A percentile compares a stretch with the other conserved stretches of the same genome.
phyloP scores from a whole-genome alignment of 768 basidiomycete genomes.

The Mycena rebaudengoi region DNA sequence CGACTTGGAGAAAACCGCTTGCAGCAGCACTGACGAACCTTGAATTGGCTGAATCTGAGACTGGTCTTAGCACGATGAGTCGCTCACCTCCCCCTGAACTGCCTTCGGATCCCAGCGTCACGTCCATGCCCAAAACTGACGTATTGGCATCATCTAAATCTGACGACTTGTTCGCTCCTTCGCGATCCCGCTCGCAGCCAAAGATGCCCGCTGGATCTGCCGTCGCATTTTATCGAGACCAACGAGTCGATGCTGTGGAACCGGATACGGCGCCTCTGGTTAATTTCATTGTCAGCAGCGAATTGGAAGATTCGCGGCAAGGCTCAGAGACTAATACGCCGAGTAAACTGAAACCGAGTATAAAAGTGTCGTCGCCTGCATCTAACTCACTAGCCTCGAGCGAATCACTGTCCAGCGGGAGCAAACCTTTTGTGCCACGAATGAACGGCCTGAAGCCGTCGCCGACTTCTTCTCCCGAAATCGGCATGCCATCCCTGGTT shows the following conservation, averaged over 20 bases:
- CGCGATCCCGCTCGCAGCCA: slow-evolving; percentile 63
- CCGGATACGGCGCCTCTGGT: slow-evolving; percentile 60
- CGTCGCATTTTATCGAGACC: slow-evolving; percentile 78
- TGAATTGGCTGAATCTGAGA: slow-evolving; percentile 18
- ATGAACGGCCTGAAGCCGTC: slow-evolving; percentile 17
- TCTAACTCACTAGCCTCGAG: slow-evolving; percentile 3
- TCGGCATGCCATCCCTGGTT: slow-evolving; percentile 35
- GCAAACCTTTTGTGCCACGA: slow-evolving; percentile 26
- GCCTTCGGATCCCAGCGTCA: slow-evolving; percentile 37
- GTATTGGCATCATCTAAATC: slow-evolving; percentile 38
- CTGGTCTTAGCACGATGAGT: slow-evolving; percentile 62
- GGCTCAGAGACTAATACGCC: slow-evolving; percentile 29
- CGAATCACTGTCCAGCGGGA: slow-evolving; percentile 27
- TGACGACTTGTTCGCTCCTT: slow-evolving; percentile 36
- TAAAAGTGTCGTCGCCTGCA: slow-evolving; percentile 31
- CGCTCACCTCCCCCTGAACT: slow-evolving; percentile 73
- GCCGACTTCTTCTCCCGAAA: slow-evolving; percentile 30
- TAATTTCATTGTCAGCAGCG: slow-evolving; percentile 83
- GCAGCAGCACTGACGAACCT: slow-evolving; percentile 30
- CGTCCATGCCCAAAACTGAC: slow-evolving; percentile 46
- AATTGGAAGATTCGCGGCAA: slow-evolving; percentile 62
- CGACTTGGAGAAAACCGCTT: slow-evolving; percentile 55
- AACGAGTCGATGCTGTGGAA: slow-evolving; percentile 58
- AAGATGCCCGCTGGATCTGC: slow-evolving; percentile 78
- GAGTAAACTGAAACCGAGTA: slow-evolving; percentile 32